Evolutionary conservation across 2,329 filamentous ascomycete species (phyloP).

Genomic region (Endoconidiophora laricicola): DNA sequence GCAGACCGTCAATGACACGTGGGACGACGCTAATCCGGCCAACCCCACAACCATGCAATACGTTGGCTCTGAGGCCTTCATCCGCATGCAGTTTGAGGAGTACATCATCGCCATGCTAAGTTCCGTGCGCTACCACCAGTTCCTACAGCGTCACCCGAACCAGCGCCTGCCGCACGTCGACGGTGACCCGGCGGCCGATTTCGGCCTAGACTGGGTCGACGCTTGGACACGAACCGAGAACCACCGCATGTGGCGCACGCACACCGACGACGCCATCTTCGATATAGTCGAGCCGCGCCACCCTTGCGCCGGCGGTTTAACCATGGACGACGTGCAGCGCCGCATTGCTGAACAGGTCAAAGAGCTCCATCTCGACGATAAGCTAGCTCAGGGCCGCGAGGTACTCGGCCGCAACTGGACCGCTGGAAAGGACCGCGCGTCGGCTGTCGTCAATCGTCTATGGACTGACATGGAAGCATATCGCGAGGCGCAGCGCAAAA

Average conservation of each 20-base stretch:
- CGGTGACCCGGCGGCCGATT: slow-evolving; percentile 72
- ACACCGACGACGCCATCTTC: slow-evolving; percentile 77
- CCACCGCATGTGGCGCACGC: slow-evolving; percentile 69
- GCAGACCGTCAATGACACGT: slow-evolving; percentile 85
- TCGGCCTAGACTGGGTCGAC: slow-evolving; percentile 70
- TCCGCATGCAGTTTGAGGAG: slow-evolving; percentile 90
- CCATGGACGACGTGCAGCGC: slow-evolving; percentile 86
- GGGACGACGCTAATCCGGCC: slow-evolving; percentile 81
- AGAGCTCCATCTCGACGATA: slow-evolving; percentile 84
- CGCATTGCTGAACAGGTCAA: slow-evolving; percentile 82
- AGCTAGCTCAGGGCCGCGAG: slow-evolving; percentile 67
- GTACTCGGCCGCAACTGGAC: slow-evolving; percentile 78
- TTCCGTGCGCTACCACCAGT: slow-evolving; percentile 74
- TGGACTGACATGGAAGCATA: slow-evolving; percentile 73
- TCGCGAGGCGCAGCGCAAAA: slow-evolving; percentile 28
- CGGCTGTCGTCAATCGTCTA: slow-evolving; percentile 68
- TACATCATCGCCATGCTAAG: slow-evolving; percentile 82
- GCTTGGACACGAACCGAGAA: slow-evolving; percentile 81
- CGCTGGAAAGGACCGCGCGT: slow-evolving; percentile 75
- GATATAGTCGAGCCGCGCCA: slow-evolving; percentile 88
- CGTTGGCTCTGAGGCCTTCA: slow-evolving; percentile 91
- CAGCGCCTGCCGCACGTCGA: slow-evolving; percentile 52
- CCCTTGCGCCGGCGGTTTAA: slow-evolving; percentile 80
- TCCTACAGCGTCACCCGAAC: slow-evolving; percentile 34
- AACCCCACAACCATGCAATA: slow-evolving; percentile 92